Percentiles rank a stretch among this genome's conserved stretches.
phyloP scores from a whole-genome alignment of 1,284 basidiomycete genomes.

The Leccinum pachyderme region DNA sequence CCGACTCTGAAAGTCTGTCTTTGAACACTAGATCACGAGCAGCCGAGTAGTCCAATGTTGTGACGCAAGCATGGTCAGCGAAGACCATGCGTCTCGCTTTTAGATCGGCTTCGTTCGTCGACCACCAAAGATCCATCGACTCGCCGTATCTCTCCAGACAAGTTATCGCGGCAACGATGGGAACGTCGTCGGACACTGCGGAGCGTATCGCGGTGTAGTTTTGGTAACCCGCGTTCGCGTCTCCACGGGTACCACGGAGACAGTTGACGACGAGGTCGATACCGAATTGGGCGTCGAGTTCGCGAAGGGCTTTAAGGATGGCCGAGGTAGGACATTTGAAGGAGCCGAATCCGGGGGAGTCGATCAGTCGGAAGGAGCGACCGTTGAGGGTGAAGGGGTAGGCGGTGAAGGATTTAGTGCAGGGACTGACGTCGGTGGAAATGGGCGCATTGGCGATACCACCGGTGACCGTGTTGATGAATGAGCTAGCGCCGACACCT shows the following conservation, averaged over 20 bases:
- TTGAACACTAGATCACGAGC: constrained; percentile 21
- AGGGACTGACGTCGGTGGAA: constrained; percentile 30
- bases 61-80: constrained; percentile 30
- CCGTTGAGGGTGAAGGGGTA: constrained; percentile 28
- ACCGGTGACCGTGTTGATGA: constrained; percentile 26
- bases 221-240: constrained; percentile 30
- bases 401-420: constrained; percentile 28
- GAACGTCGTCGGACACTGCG: constrained; percentile 32
- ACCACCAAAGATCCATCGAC: constrained; percentile 34
- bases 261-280: constrained; percentile 30
- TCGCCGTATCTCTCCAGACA: constrained; percentile 29
- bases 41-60: constrained; percentile 23
- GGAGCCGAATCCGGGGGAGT: constrained; percentile 30
- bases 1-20: constrained; percentile 23
- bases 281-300: constrained; percentile 28
- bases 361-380: constrained; percentile 30
- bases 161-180: constrained; percentile 31
- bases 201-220: constrained; percentile 30
- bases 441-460: constrained; percentile 16
- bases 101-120: constrained; percentile 27
- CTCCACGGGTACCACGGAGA: constrained; percentile 28
- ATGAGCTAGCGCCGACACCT: constrained; percentile 27
- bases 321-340: constrained; percentile 28
- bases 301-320: constrained; percentile 28
- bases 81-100: constrained; percentile 29